Conservation (phyloP, 805 yeast species). For the Teunomyces barrocoloradensis region DNA sequence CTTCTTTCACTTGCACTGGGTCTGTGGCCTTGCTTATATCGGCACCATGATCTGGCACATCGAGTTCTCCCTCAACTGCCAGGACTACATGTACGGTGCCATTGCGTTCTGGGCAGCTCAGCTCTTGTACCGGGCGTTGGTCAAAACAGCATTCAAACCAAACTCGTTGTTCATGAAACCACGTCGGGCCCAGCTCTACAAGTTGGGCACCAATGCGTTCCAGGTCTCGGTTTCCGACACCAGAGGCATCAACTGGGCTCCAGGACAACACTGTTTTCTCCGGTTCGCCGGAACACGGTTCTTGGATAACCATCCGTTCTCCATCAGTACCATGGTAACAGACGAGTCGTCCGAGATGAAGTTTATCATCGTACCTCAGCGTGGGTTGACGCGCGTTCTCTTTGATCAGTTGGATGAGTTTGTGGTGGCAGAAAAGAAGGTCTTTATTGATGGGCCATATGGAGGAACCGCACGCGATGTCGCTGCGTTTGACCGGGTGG, state of each 20-base stretch:
- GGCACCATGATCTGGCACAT: slow-evolving; percentile 48
- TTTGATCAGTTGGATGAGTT: slow-evolving; percentile 28
- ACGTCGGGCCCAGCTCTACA: slow-evolving; percentile 30
- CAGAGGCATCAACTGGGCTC: slow-evolving; percentile 43
- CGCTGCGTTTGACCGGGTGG: slow-evolving; percentile 42
- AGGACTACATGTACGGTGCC: slow-evolving; percentile 49
- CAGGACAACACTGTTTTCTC: slow-evolving; percentile 56
- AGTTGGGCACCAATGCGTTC: slow-evolving; percentile 23
- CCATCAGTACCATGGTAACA: slow-evolving; percentile 37
- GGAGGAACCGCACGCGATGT: slow-evolving; percentile 51
- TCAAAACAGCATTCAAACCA: slow-evolving; percentile 48
- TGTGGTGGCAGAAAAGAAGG: slow-evolving; percentile 23
- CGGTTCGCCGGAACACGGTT: slow-evolving; percentile 45
- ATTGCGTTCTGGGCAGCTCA: slow-evolving; percentile 52
- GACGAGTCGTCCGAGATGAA: slow-evolving; percentile 30
- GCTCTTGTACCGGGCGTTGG: slow-evolving; percentile 43
- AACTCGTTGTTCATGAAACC: slow-evolving; percentile 38
- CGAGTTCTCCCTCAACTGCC: slow-evolving; percentile 29
- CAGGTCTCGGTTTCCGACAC: slow-evolving; percentile 34
- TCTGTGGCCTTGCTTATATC: slow-evolving; percentile 47
- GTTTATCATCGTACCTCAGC: slow-evolving; percentile 44
- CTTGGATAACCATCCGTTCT: slow-evolving; percentile 57
- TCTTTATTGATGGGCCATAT: slow-evolving; percentile 55
- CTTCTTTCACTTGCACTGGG: slow-evolving; percentile 54
- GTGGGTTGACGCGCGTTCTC: slow-evolving; percentile 45